These are phyloP conservation scores for Hyphodiscus sp. DNA, from an alignment of 2,329 filamentous ascomycete genomes.

Conservation along the genomic window DNA sequence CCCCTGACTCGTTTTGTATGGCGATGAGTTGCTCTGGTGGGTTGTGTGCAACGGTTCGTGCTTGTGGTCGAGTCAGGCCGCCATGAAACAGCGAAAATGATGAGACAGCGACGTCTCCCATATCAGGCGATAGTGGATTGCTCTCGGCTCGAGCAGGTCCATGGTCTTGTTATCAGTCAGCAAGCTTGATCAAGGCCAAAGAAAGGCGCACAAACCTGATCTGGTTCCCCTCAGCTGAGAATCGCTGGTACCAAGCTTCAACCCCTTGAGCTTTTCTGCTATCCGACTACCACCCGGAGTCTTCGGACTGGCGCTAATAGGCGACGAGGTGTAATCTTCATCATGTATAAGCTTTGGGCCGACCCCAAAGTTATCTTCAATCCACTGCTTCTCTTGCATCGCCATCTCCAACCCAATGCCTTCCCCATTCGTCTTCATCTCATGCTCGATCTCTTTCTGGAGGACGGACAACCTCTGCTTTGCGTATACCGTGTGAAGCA, in stretches of 20 bases:
- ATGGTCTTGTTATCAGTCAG: constrained; percentile 5
- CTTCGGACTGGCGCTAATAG: constrained; percentile 44
- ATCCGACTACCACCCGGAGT: constrained; percentile 62
- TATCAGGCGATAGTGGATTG: constrained; percentile 52
- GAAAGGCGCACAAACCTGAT: constrained; percentile 39
- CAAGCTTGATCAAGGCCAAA: not conserved
- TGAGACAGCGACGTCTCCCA: constrained; percentile 56
- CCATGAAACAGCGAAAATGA: constrained; percentile 55
- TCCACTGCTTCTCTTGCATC: constrained; percentile 77
- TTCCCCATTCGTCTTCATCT: constrained; percentile 69
- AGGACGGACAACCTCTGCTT: constrained; percentile 72
- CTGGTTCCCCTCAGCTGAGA: constrained; percentile 51
- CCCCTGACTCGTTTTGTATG: constrained; percentile 15
- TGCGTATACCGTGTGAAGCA: constrained; percentile 81
- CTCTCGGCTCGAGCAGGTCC: constrained; percentile 16
- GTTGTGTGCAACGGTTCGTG: constrained; percentile 31
- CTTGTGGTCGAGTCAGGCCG: constrained; percentile 34
- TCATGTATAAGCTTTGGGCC: constrained; percentile 21
- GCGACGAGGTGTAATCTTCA: constrained; percentile 33
- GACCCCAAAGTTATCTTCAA: constrained; percentile 64
- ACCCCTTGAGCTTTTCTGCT: constrained; percentile 71
- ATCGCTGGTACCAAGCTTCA: constrained; percentile 70
- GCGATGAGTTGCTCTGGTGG: constrained; percentile 23
- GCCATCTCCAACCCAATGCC: constrained; percentile 82
- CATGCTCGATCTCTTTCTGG: constrained; percentile 67